A percentile compares a stretch with the other conserved stretches of the same genome.
These are phyloP conservation scores for Salmacisia buchloeana DNA, from an alignment of 1,284 basidiomycete species.

Conservation along the genomic window DNA sequence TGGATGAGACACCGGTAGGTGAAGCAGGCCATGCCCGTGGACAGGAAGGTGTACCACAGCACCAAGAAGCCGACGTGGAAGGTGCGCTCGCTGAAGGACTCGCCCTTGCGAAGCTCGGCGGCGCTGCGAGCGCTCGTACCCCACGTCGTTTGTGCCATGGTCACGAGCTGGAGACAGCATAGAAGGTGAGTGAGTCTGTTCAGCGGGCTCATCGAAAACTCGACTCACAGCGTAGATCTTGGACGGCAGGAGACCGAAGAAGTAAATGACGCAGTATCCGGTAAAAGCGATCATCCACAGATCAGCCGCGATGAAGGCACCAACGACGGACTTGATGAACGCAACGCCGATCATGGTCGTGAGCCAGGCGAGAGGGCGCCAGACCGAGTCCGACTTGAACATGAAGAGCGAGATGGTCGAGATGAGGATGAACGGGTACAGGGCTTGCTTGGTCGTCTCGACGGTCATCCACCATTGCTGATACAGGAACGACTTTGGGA, in stretches of 20 bases:
- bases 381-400: background rate
- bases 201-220: too few relatives aligned
- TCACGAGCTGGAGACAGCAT: too few relatives aligned
- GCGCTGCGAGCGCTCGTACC: constrained; percentile 12
- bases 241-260: constrained; percentile 13
- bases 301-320: constrained; percentile 7
- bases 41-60: constrained; percentile 5
- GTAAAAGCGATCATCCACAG: constrained; percentile 10
- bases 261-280: constrained; percentile 7
- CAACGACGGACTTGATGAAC: constrained; percentile 8
- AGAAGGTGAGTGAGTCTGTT: too few relatives aligned
- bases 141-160: constrained; percentile 12
- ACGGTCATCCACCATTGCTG: constrained; percentile 11
- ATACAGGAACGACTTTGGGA: constrained; percentile 5
- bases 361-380: constrained; percentile 8
- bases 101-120: constrained; percentile 1
- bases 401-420: constrained; percentile 10
- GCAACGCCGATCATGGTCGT: constrained; percentile 14
- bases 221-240: constrained; percentile 10
- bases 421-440: constrained; percentile 14
- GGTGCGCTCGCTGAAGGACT: background rate
- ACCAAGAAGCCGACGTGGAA: constrained; percentile 8
- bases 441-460: constrained; percentile 9
- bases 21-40: constrained; percentile 9
- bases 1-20: background rate